These are phyloP conservation scores for Dentipellis sp. DNA, from an alignment of 768 basidiomycete genomes.

Conservation along the genomic window DNA sequence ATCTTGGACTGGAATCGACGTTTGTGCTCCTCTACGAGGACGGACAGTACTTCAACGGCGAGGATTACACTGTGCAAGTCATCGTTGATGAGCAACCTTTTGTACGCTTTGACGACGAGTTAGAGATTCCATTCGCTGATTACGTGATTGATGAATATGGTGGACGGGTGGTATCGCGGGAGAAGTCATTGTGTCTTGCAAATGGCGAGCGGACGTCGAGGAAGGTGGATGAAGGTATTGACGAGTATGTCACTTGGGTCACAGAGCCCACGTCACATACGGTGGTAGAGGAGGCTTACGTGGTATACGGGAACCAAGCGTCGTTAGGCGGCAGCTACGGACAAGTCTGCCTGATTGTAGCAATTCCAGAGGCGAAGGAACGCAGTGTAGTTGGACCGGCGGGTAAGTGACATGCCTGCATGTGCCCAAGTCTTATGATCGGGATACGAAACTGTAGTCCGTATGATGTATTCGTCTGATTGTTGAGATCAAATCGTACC, in stretches of 20 bases:
- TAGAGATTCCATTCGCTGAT: no score
- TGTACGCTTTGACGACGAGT: no score
- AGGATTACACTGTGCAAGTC: background rate
- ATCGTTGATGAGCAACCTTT: background rate
- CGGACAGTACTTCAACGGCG: background rate
- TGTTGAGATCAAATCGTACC: no score
- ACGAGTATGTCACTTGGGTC: background rate
- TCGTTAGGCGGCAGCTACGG: slow-evolving; percentile 11
- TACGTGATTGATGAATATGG: background rate
- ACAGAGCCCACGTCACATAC: background rate
- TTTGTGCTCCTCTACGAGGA: background rate
- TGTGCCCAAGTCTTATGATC: no score
- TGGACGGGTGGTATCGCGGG: background rate
- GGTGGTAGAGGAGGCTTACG: background rate
- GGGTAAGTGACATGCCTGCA: no score
- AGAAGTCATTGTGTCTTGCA: background rate
- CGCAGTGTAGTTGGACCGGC: no score
- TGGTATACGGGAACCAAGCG: slow-evolving; percentile 17
- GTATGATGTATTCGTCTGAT: no score
- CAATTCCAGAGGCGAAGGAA: background rate
- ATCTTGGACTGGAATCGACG: slow-evolving; percentile 8
- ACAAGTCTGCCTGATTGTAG: slow-evolving; percentile 21
- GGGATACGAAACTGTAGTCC: no score
- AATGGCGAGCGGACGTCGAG: background rate
- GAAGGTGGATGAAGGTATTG: background rate